A percentile compares a stretch with the other conserved stretches of the same genome.
Conservation (phyloP, 1,284 basidiomycete genomes). For the Ustilago shanxiensis region DNA sequence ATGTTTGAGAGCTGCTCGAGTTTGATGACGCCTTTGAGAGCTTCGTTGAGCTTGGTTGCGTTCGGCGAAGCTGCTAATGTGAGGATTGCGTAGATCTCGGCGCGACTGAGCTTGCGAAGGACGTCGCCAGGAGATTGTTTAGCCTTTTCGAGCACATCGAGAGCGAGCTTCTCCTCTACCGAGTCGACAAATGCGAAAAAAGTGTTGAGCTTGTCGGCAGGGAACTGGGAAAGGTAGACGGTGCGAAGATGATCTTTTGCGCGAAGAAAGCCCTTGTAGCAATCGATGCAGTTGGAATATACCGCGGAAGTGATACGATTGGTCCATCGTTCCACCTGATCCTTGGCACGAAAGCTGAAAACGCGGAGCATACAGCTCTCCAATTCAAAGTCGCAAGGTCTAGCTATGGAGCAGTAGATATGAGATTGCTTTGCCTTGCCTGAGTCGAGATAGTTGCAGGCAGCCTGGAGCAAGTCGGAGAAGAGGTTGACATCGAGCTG, state of each 20-base stretch:
- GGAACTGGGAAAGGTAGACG: slow-evolving; percentile 42
- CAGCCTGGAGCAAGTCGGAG: slow-evolving; percentile 42
- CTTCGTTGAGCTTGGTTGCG: slow-evolving; percentile 31
- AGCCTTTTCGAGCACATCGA: slow-evolving; percentile 36
- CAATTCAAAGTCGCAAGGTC: slow-evolving; percentile 53
- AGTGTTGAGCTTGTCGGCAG: slow-evolving; percentile 40
- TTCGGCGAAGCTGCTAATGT: slow-evolving; percentile 40
- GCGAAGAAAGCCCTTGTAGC: slow-evolving; percentile 52
- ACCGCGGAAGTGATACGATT: slow-evolving; percentile 31
- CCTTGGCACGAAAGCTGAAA: slow-evolving; percentile 51
- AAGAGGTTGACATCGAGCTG: slow-evolving; percentile 43
- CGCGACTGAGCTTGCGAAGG: slow-evolving; percentile 35
- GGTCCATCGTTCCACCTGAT: slow-evolving; percentile 50
- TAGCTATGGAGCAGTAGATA: slow-evolving; percentile 37
- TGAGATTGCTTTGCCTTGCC: slow-evolving; percentile 38
- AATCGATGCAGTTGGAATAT: slow-evolving; percentile 55
- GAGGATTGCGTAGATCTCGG: slow-evolving; percentile 50
- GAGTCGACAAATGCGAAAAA: slow-evolving; percentile 54
- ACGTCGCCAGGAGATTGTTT: slow-evolving; percentile 11
- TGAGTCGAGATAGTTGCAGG: slow-evolving; percentile 42
- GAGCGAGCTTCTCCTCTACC: slow-evolving; percentile 49
- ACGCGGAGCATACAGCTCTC: slow-evolving; percentile 61
- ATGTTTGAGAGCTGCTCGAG: slow-evolving; percentile 38
- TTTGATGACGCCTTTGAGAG: slow-evolving; percentile 33
- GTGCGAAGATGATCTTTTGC: slow-evolving; percentile 43